phyloP scores from a whole-genome alignment of 805 yeast species.

The Kluyveromyces lactis region DNA sequence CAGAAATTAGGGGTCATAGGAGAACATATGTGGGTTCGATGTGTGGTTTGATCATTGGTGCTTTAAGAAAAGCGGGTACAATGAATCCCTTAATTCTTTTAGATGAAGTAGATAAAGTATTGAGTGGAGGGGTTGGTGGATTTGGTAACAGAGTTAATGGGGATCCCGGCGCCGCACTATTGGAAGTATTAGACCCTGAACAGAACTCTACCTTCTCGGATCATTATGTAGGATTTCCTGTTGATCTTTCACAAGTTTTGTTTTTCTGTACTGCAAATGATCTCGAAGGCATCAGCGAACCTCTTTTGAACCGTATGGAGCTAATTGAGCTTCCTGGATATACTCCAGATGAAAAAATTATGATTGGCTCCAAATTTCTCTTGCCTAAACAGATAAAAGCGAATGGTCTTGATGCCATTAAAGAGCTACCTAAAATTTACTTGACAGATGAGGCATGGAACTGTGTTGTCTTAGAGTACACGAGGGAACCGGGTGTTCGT shows the following conservation, averaged over 20 bases:
- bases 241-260: constrained; percentile 71
- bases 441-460: constrained; percentile 49
- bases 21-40: constrained; percentile 88
- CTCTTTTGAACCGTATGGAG: constrained; percentile 79
- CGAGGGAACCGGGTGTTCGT: constrained; percentile 83
- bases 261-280: constrained; percentile 86
- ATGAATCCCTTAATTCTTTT: constrained; percentile 78
- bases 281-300: constrained; percentile 59
- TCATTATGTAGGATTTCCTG: constrained; percentile 78
- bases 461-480: constrained; percentile 57
- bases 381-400: constrained; percentile 67
- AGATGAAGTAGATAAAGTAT: constrained; percentile 79
- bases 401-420: constrained; percentile 45
- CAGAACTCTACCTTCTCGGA: constrained; percentile 72
- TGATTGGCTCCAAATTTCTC: constrained; percentile 59
- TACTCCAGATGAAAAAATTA: constrained; percentile 65
- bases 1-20: constrained; percentile 85
- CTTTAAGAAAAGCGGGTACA: constrained; percentile 62
- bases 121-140: constrained; percentile 30
- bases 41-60: constrained; percentile 79
- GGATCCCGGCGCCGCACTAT: constrained; percentile 82
- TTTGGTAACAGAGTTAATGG: constrained; percentile 45
- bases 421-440: constrained; percentile 27
- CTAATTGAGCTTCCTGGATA: constrained; percentile 72
- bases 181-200: constrained; percentile 87